These are phyloP conservation scores for Quercus glauca DNA, from an alignment of 306 rosid genomes.

Conservation along the genomic window DNA sequence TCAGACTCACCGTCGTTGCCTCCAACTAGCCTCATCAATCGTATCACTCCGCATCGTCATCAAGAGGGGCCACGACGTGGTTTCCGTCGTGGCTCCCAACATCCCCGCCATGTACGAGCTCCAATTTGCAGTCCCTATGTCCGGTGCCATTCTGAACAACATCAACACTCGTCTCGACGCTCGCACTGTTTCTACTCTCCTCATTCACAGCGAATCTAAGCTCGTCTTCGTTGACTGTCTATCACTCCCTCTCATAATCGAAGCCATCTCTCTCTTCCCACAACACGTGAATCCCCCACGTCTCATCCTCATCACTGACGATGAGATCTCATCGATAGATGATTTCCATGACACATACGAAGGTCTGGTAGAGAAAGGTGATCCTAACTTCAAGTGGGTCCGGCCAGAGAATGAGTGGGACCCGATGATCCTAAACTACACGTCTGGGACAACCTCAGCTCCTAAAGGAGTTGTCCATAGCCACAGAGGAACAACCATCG, in stretches of 20 bases:
- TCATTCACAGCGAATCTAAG: background rate
- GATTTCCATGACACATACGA: background rate
- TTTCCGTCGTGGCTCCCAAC: background rate
- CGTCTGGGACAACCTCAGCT: conserved; percentile 4
- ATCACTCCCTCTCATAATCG: background rate
- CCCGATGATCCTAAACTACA: conserved; percentile 10
- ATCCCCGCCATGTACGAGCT: background rate
- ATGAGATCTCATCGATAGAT: background rate
- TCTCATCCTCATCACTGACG: background rate
- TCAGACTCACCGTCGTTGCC: conserved; percentile 3
- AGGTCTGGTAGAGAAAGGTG: background rate
- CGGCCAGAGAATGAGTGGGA: conserved; percentile 12
- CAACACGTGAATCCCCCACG: background rate
- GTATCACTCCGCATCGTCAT: conserved; percentile 5
- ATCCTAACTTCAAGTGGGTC: conserved; percentile 7
- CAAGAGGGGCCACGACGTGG: background rate
- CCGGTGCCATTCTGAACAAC: background rate
- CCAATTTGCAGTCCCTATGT: background rate
- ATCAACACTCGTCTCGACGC: background rate
- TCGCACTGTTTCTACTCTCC: background rate
- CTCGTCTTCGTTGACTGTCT: background rate
- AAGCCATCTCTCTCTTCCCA: background rate
- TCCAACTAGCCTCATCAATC: conserved; percentile 13
- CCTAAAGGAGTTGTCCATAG: background rate
- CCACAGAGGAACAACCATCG: conserved; percentile 1